Evolutionary conservation across 73 alveolate genomes (phyloP), one percentile per base, ranked within the genome.

Genomic region (Uronychia setigera): DNA sequence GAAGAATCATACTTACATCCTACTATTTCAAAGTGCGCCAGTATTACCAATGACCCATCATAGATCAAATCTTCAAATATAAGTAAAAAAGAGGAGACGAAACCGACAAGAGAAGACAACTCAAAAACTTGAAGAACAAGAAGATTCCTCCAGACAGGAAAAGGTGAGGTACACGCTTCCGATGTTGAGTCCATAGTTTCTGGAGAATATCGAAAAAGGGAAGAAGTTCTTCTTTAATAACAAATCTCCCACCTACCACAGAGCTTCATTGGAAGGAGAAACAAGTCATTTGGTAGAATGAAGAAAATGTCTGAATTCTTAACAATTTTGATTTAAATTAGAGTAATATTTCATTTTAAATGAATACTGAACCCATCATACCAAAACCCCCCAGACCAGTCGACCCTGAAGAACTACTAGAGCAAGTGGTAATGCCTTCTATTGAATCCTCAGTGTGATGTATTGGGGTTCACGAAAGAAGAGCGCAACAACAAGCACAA

Each of bases 401-500:
- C 5, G 67, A 46, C 67, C 67, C 67, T 46, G 67, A 46, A 19
- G 67, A 46, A 46, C 5, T 11, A 5, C 67, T 46, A 19, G 67
- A 46, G 67, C 67, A 46, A 46, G 67, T 46, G 67, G 67, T 46
- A 46, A 46, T 5, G n/a, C n/a, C 67, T 11, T 5, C 67, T 19
- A 5, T 19, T 46, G 67, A 46, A 46, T 5, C 67, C n/a, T n/a
- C 67, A 46, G 67, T 46, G 67, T 19, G 67, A 46, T 11, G 19
- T 46, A 19, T 19, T 80, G 1, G 79, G 79, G 31, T 29, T 80
- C 46, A 35, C 87, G 1, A 60, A 35, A 28, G 87, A 80, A 25
- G 67, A 80, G 77, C 25, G 75, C 25, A 25, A 35, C 30, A 78
- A 85, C 67, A 32, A 78, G 59, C 93, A 91, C 31, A 81, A 90